Evolutionary conservation across 1,284 basidiomycete species (phyloP).

Genomic region (Earliella scabrosa): DNA sequence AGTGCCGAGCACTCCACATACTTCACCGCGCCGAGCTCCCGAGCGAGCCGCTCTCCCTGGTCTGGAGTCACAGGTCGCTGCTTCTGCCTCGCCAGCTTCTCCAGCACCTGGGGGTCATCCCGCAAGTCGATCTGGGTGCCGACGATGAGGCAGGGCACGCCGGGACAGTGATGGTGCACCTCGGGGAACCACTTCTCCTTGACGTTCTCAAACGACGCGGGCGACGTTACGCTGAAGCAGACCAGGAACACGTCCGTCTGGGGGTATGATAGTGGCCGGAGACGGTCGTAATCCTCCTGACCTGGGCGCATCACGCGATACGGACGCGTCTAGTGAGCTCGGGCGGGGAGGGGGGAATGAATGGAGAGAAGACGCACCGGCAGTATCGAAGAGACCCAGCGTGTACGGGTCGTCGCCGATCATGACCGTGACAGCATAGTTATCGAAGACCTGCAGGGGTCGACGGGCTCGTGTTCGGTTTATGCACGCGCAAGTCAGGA

Average conservation of each 20-base stretch:
- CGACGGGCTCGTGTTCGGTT: conserved; percentile 29
- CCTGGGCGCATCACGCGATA: conserved; percentile 50
- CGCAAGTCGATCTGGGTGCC: conserved; percentile 98
- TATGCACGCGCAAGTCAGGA: conserved; percentile 15
- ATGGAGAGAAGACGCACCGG: conserved; percentile 55
- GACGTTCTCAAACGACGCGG: conserved; percentile 99
- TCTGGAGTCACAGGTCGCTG: conserved; percentile 91
- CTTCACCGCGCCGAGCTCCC: conserved; percentile 97
- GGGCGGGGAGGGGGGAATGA: neutral
- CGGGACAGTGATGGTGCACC: conserved; percentile 99
- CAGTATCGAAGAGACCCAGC: conserved; percentile 97
- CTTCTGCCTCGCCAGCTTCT: conserved; percentile 96
- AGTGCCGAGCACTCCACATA: conserved; percentile 99
- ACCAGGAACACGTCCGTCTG: conserved; percentile 99
- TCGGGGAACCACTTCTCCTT: conserved; percentile 99
- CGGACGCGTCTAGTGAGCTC: conserved; percentile 5
- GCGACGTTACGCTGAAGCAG: conserved; percentile 98
- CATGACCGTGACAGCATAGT: conserved; percentile 99
- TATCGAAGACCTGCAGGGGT: conserved; percentile 83
- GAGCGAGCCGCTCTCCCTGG: conserved; percentile 91
- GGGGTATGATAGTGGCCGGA: conserved; percentile 98
- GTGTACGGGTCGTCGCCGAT: conserved; percentile 99
- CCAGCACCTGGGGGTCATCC: conserved; percentile 91
- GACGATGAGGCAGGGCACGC: conserved; percentile 98
- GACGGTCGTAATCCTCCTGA: conserved; percentile 99